Base-by-base conservation (phyloP, 768 basidiomycete genomes). In the Pulveroboletus sp. region DNA sequence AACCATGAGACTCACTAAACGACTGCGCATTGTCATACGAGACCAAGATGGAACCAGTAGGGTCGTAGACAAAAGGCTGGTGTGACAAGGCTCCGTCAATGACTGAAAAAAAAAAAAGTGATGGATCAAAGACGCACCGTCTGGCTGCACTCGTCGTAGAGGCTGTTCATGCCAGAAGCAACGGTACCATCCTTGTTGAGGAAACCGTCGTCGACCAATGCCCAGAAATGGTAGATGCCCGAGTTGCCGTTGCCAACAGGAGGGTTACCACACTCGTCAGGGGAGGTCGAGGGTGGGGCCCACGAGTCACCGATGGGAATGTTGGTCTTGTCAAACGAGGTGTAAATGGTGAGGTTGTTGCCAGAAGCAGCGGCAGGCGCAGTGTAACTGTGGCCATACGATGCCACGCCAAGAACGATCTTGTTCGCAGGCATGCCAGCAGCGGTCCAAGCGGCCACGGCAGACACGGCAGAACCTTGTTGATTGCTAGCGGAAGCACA, bases 331-430 rank as follows among this genome's bases (percentile, higher is more conserved):
- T 79, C 65, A 53, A 82, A 90, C 1, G 68, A 39, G 3, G 84
- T 81, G 65, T 75, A 86, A 16, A 73, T 31, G n/a, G 68, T 67
- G 25, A 85, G 62, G 9, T 56, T 53, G 42, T 11, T 38, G 10
- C 40, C 46, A 14, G 56, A 44, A 45, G 61, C 50, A 23, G 63
- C 60, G 4, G 60, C 51, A 23, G 63, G 61, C n/a, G 55, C 66
- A 0, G 35, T 68, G 74, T 74, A 94, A 19, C 89, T 82, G 68
- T 91, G 91, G 1, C 90, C 90, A 67, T 91, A 95, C 16, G 85
- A 72, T 12, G 93, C 81, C 1, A 95, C 82, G 45, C 93, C 94
- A 7, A 97, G 80, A 24, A 92, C 80, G 49, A 95, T 84, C 70
- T 87, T 69, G 44, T 52, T 49, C 8, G 75, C 68, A 16, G 92